Evolutionary conservation across 2,329 filamentous ascomycete species (phyloP), one percentile per base, ranked within the genome.

Genomic region (Celoporthe dispersa): DNA sequence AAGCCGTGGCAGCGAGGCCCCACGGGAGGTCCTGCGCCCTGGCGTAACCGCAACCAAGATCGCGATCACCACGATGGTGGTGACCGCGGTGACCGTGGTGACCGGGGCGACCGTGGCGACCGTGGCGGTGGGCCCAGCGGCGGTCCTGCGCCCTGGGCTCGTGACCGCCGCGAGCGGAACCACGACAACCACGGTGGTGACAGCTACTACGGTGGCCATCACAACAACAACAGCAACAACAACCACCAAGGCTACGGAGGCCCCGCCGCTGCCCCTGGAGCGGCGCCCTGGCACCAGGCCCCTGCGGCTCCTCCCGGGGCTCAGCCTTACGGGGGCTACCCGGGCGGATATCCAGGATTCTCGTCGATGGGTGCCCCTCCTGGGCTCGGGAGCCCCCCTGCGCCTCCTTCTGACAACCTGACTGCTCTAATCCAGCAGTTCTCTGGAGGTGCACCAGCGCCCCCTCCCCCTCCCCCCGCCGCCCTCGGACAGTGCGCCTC

Each of bases 1-100:
- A 95, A 93, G 81, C 94, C 94, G 65, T 98, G 94, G 94, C 92
- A 97, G 79, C 90, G 93, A 77, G 93, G 91, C 51, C 93, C 94
- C 25, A 94, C 92, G 39, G 93, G 93, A 70, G 93, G 91, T 70
- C 88, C 93, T 78, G 94, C 94, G 74, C 94, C 94, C 9, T 97
- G 94, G 93, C 86, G 87, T 70, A 81, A 80, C 37, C 85, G 88
- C 73, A 83, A 82, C 79, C 85, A 86, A 62, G 86, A 88, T 70
- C 82, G 84, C 74, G 82, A 84, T 64, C 78, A 82, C 67, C 84
- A 86, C 67, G 77, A 75, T 33, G 73, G 68, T 31, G 68, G 68
- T 6, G 81, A 81, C 66, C 55, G 65, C 31, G 80, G 81, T 44
- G 80, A 81, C 65, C 51, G 64, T 59, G 80, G 81, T 44, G 41